Conservation (phyloP, 306 rosid genomes). For the Vigna angularis region DNA sequence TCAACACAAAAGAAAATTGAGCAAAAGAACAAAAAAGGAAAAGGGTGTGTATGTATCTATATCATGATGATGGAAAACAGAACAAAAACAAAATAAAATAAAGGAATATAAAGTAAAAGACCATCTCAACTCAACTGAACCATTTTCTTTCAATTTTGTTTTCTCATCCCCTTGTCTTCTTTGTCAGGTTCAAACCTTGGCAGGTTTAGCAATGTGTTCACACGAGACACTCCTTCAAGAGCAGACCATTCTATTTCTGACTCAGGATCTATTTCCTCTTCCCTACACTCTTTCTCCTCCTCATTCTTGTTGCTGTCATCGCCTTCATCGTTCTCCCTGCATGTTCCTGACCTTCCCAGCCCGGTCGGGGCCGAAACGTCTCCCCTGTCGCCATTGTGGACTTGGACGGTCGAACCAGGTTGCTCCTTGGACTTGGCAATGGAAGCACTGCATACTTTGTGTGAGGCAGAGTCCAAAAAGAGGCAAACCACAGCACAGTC, state of each 20-base stretch:
- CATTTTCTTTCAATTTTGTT: conserved; percentile 55
- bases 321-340: conserved; percentile 53
- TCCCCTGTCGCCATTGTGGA: conserved; percentile 44
- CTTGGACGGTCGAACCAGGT: conserved; percentile 43
- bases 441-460: conserved; percentile 60
- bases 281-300: conserved; percentile 52
- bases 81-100: neutral
- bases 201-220: conserved; percentile 85
- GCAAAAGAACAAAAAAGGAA: conserved; percentile 34
- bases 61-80: conserved; percentile 16
- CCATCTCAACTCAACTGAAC: conserved; percentile 30
- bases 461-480: conserved; percentile 64
- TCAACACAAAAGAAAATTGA: conserved; percentile 36
- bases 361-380: conserved; percentile 42
- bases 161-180: conserved; percentile 56
- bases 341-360: conserved; percentile 59
- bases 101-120: conserved; percentile 25
- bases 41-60: conserved; percentile 29
- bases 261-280: conserved; percentile 62
- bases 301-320: conserved; percentile 52
- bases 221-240: conserved; percentile 96
- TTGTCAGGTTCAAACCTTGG: conserved; percentile 91
- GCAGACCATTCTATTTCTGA: conserved; percentile 88
- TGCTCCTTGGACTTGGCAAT: conserved; percentile 57
- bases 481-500: conserved; percentile 98